Evolutionary conservation across 306 rosid species (phyloP), one percentile per base, ranked within the genome.

Genomic region (Quercus bicolor): DNA sequence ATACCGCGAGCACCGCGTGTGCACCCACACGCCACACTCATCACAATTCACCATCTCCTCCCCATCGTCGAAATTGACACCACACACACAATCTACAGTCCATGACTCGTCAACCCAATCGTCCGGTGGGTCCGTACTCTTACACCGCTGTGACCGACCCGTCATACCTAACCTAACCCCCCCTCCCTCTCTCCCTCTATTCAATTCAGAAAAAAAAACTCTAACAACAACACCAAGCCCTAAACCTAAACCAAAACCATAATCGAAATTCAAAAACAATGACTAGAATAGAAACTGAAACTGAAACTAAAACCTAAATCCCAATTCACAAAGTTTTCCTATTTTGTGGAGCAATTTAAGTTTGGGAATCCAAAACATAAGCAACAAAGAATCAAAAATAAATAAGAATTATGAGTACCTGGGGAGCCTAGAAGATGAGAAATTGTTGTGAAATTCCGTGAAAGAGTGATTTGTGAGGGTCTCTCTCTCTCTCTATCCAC

Each of bases 21-120:
- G 99, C 77, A 95, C 99, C 99, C 99, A 95, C 6, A 95, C 99
- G 57, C 92, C 98, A 56, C 99, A 95, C 87, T 95, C 99, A 21
- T 95, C 99, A 73, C 99, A 95, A 75, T 95, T 95, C 5, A 95
- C 99, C 99, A 95, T 95, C 89, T 95, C 99, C 56, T 95, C 99
- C 33, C 99, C 99, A 78, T 95, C 99, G 80, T 95, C 99, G 74
- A 91, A 95, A 81, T 81, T 93, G 45, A 95, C 99, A 56, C 99
- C 99, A 77, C 99, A 95, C 26, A 93, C 82, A 74, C 99, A 95
- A 79, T 95, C 99, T 79, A 95, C 99, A 4, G 98, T 93, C 99
- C 99, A 95, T 2, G 97, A 89, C 5, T 91, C 99, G 73, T 93
- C 89, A 14, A 86, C 92, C 99, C 99, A 95, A 34, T 93, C 98